Base-by-base conservation (phyloP, 208 protist species). In the Herpetomonas muscarum region DNA sequence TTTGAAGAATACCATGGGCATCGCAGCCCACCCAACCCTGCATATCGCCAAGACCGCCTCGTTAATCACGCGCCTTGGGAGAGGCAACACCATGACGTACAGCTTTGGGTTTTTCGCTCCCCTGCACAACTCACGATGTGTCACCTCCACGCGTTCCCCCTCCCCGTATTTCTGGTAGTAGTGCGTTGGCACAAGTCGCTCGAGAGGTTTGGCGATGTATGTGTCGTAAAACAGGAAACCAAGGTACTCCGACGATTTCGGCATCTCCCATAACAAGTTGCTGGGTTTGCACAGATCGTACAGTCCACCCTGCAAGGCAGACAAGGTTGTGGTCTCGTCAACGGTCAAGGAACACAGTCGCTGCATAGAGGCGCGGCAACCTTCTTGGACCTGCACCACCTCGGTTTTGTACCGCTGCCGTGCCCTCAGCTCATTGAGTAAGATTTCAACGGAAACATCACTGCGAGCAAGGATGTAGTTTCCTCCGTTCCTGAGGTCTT, bases 301-400 rank as follows among this genome's bases (percentile, higher is more conserved):
- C 25, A 83, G 60, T 0, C 25, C 24, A 0, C 12, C 34, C 53
- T 79, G 76, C 42, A 83, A 47, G 6, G 59, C 32, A 1, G 46
- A 39, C 57, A 75, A 78, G 1, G 50, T 31, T 1, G 68, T 67
- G 4, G 26, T 41, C 7, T 76, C 71, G 5, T 45, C 48, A 28
- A 72, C 39, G 15, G 48, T 48, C 7, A 79, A 41, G 42, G 55
- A 57, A n/a, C 69, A 63, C 19, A 61, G 19, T 37, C 64, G 42
- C 22, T 26, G 47, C 46, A 66, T 26, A 30, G 22, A 19, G 1
- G 51, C 61, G 1, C 47, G 50, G 42, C 51, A 24, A 28, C 64
- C 61, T 15, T 70, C 53, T 34, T 83, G 61, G 37, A 79, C 64
- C n/a, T 70, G 61, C 39, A 41, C 65, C 12, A 83, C 61, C 10